Conservation (phyloP, 2,329 filamentous ascomycete species). For the Arthrobotrys pseudoclavata region DNA sequence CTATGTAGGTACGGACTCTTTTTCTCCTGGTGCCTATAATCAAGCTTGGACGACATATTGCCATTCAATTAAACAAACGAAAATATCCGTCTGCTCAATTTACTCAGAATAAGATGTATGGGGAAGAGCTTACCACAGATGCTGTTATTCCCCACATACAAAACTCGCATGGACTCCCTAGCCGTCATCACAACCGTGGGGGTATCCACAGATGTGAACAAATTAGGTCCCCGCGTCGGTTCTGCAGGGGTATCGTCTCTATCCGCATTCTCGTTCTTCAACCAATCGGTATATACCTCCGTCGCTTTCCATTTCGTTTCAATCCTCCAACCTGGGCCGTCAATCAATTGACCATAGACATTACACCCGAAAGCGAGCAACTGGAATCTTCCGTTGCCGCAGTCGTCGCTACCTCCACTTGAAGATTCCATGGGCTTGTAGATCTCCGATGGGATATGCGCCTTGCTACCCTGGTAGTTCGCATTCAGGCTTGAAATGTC, state of each 20-base stretch:
- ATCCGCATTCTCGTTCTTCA: slow-evolving; percentile 12
- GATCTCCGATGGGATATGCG: background rate
- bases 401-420: background rate
- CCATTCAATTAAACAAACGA: slow-evolving; percentile 2
- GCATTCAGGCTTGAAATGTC: background rate
- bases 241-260: slow-evolving; percentile 26
- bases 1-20: slow-evolving; percentile 26
- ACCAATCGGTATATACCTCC: slow-evolving; percentile 8
- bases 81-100: background rate
- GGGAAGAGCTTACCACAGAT: slow-evolving; percentile 35
- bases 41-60: background rate
- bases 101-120: background rate
- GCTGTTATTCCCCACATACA: slow-evolving; percentile 44
- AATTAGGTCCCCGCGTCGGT: slow-evolving; percentile 38
- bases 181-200: slow-evolving; percentile 44
- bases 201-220: slow-evolving; percentile 45
- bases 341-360: slow-evolving; percentile 35
- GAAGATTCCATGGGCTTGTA: background rate
- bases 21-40: slow-evolving; percentile 10
- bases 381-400: background rate
- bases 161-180: slow-evolving; percentile 32
- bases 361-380: slow-evolving; percentile 44
- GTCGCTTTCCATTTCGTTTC: slow-evolving; percentile 14
- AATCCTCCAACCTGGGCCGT: slow-evolving; percentile 3
- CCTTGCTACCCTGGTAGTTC: background rate